Conservation (phyloP, 805 yeast species). For the Clavispora phyllophila region DNA sequence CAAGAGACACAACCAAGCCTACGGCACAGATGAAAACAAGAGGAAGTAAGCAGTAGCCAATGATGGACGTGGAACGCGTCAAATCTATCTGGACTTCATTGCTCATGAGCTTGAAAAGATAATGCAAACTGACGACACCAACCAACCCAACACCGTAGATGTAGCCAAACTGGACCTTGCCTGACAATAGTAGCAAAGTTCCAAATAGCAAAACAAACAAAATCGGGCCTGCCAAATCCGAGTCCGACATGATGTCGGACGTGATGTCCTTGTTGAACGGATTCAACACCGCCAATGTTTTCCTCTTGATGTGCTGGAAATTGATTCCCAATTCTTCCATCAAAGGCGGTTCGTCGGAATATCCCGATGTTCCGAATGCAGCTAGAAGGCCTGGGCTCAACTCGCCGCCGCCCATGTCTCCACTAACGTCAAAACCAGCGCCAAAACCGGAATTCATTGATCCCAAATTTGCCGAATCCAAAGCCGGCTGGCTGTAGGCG, state of each 20-base stretch:
- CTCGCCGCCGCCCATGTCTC: conserved; percentile 40
- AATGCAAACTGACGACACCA: conserved; percentile 82
- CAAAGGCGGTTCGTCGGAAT: conserved; percentile 91
- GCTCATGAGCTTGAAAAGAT: conserved; percentile 84
- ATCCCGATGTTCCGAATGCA: conserved; percentile 90
- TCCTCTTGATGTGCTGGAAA: conserved; percentile 77
- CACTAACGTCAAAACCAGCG: conserved; percentile 32
- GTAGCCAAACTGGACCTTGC: conserved; percentile 95
- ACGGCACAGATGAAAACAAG: conserved; percentile 72
- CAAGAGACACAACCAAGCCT: conserved; percentile 62
- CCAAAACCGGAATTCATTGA: conserved; percentile 38
- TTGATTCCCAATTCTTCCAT: conserved; percentile 92
- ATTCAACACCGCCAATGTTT: conserved; percentile 81
- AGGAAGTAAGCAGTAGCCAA: conserved; percentile 92
- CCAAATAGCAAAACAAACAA: conserved; percentile 86
- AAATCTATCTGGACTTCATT: conserved; percentile 50
- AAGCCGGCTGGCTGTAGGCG: conserved; percentile 20
- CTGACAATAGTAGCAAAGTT: conserved; percentile 71
- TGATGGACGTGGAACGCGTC: conserved; percentile 77
- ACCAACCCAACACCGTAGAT: conserved; percentile 93
- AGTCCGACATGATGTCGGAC: conserved; percentile 74
- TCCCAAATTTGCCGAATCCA: conserved; percentile 24
- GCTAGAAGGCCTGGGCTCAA: conserved; percentile 77
- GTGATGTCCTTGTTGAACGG: conserved; percentile 61
- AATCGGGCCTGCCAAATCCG: conserved; percentile 94